A percentile compares a stretch with the other conserved stretches of the same genome.
Evolutionary conservation across 805 yeast species (phyloP).

Genomic region (Yarrowia osloensis): DNA sequence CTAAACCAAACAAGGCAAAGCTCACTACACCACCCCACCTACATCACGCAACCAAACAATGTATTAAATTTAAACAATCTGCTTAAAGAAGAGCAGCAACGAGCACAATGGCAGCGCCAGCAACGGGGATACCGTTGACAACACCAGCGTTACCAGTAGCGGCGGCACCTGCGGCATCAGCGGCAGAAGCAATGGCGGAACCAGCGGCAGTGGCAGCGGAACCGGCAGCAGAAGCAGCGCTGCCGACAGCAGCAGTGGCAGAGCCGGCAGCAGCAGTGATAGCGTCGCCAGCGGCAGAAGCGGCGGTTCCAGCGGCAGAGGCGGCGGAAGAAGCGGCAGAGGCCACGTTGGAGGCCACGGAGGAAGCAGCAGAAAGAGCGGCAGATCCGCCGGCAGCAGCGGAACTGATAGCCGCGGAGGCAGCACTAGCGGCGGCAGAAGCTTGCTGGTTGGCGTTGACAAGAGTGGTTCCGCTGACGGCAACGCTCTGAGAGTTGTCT

Average conservation of each 20-base stretch:
- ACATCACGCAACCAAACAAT: no score
- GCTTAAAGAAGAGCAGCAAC: background rate
- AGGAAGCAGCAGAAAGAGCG: background rate
- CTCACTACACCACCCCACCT: no score
- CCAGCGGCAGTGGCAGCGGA: background rate
- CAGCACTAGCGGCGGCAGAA: background rate
- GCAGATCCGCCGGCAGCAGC: background rate
- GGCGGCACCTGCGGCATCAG: background rate
- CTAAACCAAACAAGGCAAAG: no score
- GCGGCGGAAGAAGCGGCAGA: no score
- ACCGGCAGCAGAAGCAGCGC: background rate
- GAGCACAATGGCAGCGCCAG: background rate
- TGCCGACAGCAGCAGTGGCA: background rate
- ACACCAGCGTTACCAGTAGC: background rate
- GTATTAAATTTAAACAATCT: no score
- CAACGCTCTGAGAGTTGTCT: background rate
- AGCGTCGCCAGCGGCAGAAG: background rate
- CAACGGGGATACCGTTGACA: background rate
- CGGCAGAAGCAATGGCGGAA: background rate
- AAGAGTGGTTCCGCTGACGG: background rate
- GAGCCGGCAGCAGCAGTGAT: background rate
- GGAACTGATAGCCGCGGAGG: background rate
- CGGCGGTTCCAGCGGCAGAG: no score
- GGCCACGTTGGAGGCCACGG: no score
- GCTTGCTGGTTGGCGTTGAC: no score